phyloP scores from a whole-genome alignment of 306 rosid species.

The Lupinus albus region DNA sequence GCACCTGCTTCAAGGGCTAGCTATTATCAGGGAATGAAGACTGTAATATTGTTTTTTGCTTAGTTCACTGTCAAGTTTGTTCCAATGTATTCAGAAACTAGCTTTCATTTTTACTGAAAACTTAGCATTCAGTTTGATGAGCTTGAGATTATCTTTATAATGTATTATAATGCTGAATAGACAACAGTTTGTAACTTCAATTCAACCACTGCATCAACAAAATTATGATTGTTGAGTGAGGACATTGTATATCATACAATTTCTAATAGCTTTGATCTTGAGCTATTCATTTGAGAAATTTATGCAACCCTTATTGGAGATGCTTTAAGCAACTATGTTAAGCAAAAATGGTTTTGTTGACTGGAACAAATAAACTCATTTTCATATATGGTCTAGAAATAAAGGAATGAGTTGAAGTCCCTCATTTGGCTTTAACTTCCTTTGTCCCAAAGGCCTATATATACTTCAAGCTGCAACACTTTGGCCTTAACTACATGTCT shows the following conservation, averaged over 20 bases:
- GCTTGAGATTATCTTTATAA: constrained; percentile 35
- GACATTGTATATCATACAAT: constrained; percentile 11
- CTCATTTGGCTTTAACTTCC: too few species aligned
- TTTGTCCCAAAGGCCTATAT: too few species aligned
- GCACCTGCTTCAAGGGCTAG: constrained; percentile 32
- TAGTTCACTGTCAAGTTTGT: constrained; percentile 35
- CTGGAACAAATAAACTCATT: too few species aligned
- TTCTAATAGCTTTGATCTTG: constrained; percentile 5
- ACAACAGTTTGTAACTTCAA: constrained; percentile 35
- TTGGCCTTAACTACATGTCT: too few species aligned
- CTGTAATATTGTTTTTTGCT: constrained; percentile 20
- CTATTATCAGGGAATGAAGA: constrained; percentile 18
- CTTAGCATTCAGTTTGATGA: constrained; percentile 20
- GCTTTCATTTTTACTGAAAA: constrained; percentile 28
- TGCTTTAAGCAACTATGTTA: too few species aligned
- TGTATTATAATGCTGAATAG: constrained; percentile 6
- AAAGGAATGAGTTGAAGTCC: too few species aligned
- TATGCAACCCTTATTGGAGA: too few species aligned
- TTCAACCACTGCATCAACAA: constrained; percentile 38
- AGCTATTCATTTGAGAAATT: constrained; percentile 11
- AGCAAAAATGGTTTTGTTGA: too few species aligned
- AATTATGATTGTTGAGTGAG: constrained; percentile 36
- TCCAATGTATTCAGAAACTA: constrained; percentile 18
- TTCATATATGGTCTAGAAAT: too few species aligned
- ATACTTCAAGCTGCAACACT: too few species aligned